phyloP scores from a whole-genome alignment of 2,329 filamentous ascomycete genomes.

The Cadophora gregata region DNA sequence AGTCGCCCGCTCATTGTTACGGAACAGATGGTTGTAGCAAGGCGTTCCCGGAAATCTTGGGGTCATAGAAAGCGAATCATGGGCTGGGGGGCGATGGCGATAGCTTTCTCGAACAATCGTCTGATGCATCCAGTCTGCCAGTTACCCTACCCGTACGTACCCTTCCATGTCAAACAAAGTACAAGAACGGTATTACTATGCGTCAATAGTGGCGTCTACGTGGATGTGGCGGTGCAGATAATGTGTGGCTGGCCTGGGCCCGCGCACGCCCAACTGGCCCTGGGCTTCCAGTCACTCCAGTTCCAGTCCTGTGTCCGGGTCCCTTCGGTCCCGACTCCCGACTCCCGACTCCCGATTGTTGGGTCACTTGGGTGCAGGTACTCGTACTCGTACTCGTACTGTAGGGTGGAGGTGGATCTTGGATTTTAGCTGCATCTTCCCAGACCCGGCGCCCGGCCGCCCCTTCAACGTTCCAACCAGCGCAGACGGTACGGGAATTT shows the following conservation, averaged over 20 bases:
- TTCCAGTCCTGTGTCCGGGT: no score
- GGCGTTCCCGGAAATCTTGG: slow-evolving; percentile 22
- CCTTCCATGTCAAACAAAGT: no score
- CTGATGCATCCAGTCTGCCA: slow-evolving; percentile 6
- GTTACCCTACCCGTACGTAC: no score
- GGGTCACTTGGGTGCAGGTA: no score
- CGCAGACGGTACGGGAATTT: no score
- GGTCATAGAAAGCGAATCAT: slow-evolving; percentile 33
- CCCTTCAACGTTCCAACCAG: not conserved
- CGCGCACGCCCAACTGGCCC: no score
- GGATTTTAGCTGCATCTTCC: slow-evolving; percentile 1
- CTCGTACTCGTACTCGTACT: no score
- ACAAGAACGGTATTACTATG: no score
- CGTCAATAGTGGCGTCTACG: slow-evolving; percentile 28
- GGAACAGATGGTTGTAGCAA: slow-evolving; percentile 30
- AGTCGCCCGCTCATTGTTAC: slow-evolving; percentile 56
- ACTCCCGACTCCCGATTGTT: no score
- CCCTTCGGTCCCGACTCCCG: no score
- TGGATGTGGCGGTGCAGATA: slow-evolving; percentile 34
- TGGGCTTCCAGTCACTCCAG: no score
- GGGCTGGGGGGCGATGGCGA: slow-evolving; percentile 22
- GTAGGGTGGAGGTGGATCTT: no score
- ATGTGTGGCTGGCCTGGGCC: slow-evolving; percentile 20
- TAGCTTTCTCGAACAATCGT: slow-evolving; percentile 5
- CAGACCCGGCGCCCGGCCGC: not conserved